phyloP scores from a whole-genome alignment of 495 filamentous ascomycete genomes.

The Xylaria grammica region DNA sequence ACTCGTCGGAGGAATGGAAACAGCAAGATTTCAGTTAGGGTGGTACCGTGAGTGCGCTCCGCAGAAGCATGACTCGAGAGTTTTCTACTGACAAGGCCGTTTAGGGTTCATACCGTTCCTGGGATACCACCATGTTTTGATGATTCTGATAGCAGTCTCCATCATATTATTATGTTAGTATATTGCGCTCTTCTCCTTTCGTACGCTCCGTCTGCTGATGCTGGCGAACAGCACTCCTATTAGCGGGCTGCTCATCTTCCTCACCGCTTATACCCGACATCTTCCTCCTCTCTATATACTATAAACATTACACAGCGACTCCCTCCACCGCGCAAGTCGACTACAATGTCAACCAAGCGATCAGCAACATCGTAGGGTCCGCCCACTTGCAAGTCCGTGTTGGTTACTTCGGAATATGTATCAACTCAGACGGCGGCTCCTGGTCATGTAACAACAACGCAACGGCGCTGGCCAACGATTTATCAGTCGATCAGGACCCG shows the following conservation, averaged over 20 bases:
- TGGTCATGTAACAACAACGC: constrained; percentile 82
- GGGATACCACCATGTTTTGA: constrained; percentile 97
- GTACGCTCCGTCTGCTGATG: constrained; percentile 1
- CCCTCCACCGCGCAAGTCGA: constrained; percentile 80
- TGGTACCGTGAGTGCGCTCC: constrained; percentile 49
- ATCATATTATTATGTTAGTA: constrained; percentile 94
- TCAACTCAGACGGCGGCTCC: constrained; percentile 71
- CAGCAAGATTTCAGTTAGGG: constrained; percentile 47
- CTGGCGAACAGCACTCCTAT: constrained; percentile 64
- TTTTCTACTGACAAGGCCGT: constrained; percentile 30
- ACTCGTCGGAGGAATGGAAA: constrained; percentile 28
- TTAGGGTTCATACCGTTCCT: constrained; percentile 90
- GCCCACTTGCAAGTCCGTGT: constrained; percentile 73
- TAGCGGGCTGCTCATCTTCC: constrained; percentile 79
- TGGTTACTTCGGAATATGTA: constrained; percentile 67
- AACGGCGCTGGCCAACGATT: constrained; percentile 70
- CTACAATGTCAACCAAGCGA: constrained; percentile 77
- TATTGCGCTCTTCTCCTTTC: constrained; percentile 4
- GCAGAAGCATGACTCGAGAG: constrained; percentile 3
- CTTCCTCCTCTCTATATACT: constrained; percentile 80
- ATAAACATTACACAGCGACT: constrained; percentile 67
- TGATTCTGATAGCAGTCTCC: constrained; percentile 92
- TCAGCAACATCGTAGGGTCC: constrained; percentile 72
- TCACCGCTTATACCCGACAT: constrained; percentile 78
- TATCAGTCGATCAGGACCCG: constrained; percentile 74